These are phyloP conservation scores for Pleurotus eryngii DNA, from an alignment of 768 basidiomycete genomes.

Conservation along the genomic window DNA sequence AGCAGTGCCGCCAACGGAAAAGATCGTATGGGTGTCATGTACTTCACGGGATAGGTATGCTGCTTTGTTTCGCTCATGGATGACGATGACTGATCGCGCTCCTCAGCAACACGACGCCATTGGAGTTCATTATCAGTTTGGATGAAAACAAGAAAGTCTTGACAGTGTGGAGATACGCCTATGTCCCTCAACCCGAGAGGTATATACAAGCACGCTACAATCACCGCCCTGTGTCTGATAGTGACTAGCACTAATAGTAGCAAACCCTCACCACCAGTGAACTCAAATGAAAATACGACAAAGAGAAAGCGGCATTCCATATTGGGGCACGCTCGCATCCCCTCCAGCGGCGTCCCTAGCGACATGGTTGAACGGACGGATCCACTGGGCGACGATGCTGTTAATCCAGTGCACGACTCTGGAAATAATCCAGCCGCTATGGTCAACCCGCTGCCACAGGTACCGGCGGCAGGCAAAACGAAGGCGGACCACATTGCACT, in stretches of 20 bases:
- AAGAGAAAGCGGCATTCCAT: constrained; percentile 3
- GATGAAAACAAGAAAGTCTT: constrained; percentile 34
- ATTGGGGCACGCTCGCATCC: constrained; percentile 1
- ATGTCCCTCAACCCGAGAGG: constrained; percentile 41
- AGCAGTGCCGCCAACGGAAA: constrained; percentile 60
- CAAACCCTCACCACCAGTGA: constrained; percentile 30
- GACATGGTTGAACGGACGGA: constrained; percentile 21
- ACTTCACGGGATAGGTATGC: constrained; percentile 11
- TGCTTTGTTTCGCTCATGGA: no score
- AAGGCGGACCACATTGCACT: constrained; percentile 23
- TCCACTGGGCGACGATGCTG: not conserved
- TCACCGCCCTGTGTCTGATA: no score
- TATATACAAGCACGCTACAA: no score
- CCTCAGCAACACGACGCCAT: no score
- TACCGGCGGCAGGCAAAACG: not conserved
- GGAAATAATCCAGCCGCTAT: not conserved
- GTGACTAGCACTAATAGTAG: constrained; percentile 24
- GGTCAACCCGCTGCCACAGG: not conserved
- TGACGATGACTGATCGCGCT: no score
- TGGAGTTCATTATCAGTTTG: no score
- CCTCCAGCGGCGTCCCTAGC: constrained; percentile 22
- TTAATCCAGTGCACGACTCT: not conserved
- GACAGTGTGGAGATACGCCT: constrained; percentile 72
- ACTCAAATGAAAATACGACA: constrained; percentile 29
- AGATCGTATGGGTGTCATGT: constrained; percentile 58